Conservation (phyloP, 345 rosid species). For the Aurinia saxatilis region DNA sequence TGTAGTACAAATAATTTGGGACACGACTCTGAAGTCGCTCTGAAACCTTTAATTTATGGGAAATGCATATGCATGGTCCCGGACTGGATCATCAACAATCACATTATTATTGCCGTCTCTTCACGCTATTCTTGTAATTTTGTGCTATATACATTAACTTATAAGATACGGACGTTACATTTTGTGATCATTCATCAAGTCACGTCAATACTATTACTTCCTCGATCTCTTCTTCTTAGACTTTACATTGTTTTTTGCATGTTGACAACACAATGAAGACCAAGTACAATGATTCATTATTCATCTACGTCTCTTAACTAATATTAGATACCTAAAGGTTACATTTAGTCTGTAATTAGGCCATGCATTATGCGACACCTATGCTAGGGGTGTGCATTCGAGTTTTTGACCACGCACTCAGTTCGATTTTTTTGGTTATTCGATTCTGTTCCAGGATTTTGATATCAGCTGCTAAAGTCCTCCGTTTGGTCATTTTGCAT, state of each 20-base stretch:
- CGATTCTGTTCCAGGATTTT: no score
- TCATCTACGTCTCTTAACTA: neutral
- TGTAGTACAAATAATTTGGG: constrained; percentile 7
- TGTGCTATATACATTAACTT: constrained; percentile 2
- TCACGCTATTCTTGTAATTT: constrained; percentile 24
- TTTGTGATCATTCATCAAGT: constrained; percentile 17
- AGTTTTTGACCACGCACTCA: no score
- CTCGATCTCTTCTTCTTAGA: no score
- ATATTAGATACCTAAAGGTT: neutral
- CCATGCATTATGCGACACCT: neutral
- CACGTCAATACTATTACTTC: constrained; percentile 3
- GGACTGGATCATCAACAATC: constrained; percentile 15
- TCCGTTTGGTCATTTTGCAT: no score
- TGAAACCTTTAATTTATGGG: neutral
- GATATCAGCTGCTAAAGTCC: no score
- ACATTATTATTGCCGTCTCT: constrained; percentile 27
- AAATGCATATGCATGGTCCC: constrained; percentile 28
- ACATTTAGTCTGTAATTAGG: neutral
- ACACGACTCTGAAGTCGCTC: neutral
- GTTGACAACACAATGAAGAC: neutral
- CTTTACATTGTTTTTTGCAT: neutral
- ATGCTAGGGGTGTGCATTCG: no score
- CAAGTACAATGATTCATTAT: neutral
- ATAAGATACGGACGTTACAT: constrained; percentile 4
- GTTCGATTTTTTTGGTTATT: no score